phyloP scores from a whole-genome alignment of 2,329 filamentous ascomycete species.

The Teratosphaeria zuluensis region DNA sequence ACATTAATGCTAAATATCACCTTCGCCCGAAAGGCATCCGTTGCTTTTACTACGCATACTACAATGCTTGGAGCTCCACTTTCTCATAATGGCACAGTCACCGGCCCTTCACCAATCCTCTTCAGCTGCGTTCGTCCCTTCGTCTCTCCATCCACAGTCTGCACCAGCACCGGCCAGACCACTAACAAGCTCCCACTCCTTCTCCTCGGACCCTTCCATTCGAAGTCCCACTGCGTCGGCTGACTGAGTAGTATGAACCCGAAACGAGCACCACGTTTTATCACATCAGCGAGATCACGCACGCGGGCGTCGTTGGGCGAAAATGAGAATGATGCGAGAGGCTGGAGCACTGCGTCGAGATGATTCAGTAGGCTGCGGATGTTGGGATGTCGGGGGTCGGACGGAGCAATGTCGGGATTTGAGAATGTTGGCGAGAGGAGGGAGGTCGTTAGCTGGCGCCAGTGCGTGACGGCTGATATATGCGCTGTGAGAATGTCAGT shows the following conservation, averaged over 20 bases:
- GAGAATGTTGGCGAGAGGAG: constrained; percentile 5
- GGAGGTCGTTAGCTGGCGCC: constrained; percentile 8
- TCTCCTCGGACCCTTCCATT: constrained; percentile 6
- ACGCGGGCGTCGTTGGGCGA: neutral
- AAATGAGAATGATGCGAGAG: neutral
- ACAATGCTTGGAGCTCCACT: too few relatives aligned
- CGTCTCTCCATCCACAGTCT: constrained; percentile 2
- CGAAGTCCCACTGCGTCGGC: constrained; percentile 11
- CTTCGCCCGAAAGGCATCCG: too few relatives aligned
- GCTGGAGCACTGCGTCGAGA: neutral
- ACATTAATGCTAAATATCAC: too few relatives aligned
- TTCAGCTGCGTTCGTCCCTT: too few relatives aligned
- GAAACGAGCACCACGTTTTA: constrained; percentile 8
- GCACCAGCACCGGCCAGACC: constrained; percentile 11
- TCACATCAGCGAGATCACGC: constrained; percentile 6
- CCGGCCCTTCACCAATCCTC: too few relatives aligned
- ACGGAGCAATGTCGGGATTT: neutral
- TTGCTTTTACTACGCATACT: too few relatives aligned
- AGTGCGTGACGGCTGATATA: constrained; percentile 1
- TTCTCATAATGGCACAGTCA: too few relatives aligned
- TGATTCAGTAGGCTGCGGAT: neutral
- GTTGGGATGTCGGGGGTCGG: constrained; percentile 4
- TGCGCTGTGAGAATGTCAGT: too few relatives aligned
- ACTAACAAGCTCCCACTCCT: constrained; percentile 4
- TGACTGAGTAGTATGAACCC: constrained; percentile 12